Conservation (phyloP, 2,329 filamentous ascomycete species). For the Cladobotryum mycophilum region DNA sequence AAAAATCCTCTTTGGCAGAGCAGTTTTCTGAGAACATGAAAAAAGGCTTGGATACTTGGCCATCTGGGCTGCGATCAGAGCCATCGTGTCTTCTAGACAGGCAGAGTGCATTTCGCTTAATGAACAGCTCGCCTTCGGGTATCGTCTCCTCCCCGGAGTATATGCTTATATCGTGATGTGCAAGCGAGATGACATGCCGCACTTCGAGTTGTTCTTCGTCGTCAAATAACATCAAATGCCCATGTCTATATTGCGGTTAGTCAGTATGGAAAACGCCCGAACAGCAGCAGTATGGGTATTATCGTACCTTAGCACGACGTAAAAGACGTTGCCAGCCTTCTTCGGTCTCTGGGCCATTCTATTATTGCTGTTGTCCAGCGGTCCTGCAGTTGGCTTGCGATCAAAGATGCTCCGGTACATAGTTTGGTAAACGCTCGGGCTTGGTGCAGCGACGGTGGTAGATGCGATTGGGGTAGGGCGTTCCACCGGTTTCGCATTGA, state of each 20-base stretch:
- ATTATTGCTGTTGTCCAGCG: slow-evolving; percentile 44
- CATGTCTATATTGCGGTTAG: slow-evolving; percentile 55
- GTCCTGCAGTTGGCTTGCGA: slow-evolving; percentile 51
- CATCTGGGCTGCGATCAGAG: slow-evolving; percentile 49
- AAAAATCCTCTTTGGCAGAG: slow-evolving; percentile 97
- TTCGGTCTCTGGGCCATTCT: slow-evolving; percentile 48
- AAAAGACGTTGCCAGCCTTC: slow-evolving; percentile 82
- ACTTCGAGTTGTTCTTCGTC: slow-evolving; percentile 94
- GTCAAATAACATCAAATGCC: slow-evolving; percentile 95
- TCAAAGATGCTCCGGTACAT: slow-evolving; percentile 98
- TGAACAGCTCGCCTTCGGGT: slow-evolving; percentile 88
- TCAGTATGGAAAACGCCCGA: not conserved
- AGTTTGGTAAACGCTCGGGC: slow-evolving; percentile 92
- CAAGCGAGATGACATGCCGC: slow-evolving; percentile 87
- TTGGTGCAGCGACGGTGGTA: slow-evolving; percentile 66
- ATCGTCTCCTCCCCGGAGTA: slow-evolving; percentile 73
- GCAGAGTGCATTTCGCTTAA: slow-evolving; percentile 87
- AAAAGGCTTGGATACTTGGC: slow-evolving; percentile 68
- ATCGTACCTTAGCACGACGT: slow-evolving; percentile 74
- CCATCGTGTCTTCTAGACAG: slow-evolving; percentile 59
- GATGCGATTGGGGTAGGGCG: slow-evolving; percentile 73
- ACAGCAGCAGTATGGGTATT: not conserved
- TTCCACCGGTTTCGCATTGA: slow-evolving; percentile 89
- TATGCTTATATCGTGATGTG: slow-evolving; percentile 78
- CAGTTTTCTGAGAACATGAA: slow-evolving; percentile 92